Evolutionary conservation across 345 rosid species (phyloP).

Genomic region (Corchorus olitorius): DNA sequence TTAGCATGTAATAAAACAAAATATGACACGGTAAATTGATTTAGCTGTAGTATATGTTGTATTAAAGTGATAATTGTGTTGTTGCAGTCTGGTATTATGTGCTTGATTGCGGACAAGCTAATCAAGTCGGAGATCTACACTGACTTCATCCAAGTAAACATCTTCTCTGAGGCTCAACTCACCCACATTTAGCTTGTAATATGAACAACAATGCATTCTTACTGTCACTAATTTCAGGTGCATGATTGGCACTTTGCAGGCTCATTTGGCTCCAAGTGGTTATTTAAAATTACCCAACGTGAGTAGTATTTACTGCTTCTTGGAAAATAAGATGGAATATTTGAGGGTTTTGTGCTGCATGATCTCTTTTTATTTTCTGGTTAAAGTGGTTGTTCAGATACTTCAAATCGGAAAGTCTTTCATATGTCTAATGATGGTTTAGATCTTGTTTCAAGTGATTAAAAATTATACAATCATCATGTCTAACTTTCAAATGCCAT

Average conservation of each 20-base stretch:
- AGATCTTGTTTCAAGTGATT: not conserved
- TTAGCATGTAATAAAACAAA: not conserved
- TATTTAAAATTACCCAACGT: conserved; percentile 75
- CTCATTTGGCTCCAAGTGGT: conserved; percentile 83
- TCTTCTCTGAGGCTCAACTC: conserved; percentile 14
- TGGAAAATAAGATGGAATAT: not conserved
- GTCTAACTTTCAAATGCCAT: not conserved
- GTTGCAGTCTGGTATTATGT: conserved; percentile 67
- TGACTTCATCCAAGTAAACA: conserved; percentile 75
- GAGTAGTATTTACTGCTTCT: conserved; percentile 34
- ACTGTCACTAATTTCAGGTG: not conserved
- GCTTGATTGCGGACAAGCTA: conserved; percentile 60
- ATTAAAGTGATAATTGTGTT: conserved; percentile 11
- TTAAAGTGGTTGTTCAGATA: not conserved
- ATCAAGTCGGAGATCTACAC: conserved; percentile 70
- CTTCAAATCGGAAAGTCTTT: not conserved
- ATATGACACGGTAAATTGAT: not conserved
- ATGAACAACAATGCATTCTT: not conserved
- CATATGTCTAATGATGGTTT: not conserved
- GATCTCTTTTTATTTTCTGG: not conserved
- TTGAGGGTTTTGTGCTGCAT: not conserved
- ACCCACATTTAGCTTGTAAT: not conserved
- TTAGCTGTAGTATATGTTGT: not conserved
- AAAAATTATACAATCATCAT: not conserved
- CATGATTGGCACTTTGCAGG: conserved; percentile 41